Conservation (phyloP, 495 filamentous ascomycete species). For the Aspergillus leporis region DNA sequence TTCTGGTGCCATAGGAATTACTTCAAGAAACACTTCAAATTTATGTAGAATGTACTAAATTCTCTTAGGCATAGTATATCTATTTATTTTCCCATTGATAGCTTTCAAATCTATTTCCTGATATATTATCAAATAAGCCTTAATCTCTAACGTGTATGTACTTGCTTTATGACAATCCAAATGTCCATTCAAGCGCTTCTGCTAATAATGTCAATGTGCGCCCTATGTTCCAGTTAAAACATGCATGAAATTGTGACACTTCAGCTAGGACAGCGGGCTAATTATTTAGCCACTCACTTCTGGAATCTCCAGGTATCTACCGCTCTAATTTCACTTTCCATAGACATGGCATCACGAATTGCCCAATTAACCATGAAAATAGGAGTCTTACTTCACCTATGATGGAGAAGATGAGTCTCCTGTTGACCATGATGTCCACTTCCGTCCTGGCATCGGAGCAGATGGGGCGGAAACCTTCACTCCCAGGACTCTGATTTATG, state of each 20-base stretch:
- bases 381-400: constrained; percentile 98
- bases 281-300: constrained; percentile 96
- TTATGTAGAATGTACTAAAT: not conserved
- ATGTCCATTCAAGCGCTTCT: not conserved
- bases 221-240: not conserved
- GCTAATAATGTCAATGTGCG: not conserved
- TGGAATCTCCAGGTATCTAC: constrained; percentile 84
- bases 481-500: constrained; percentile 89
- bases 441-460: constrained; percentile 76
- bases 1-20: not conserved
- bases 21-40: not conserved
- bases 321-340: not conserved
- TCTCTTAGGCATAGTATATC: no score
- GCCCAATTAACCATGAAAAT: constrained; percentile 19
- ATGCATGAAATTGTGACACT: constrained; percentile 98
- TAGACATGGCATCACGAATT: not conserved
- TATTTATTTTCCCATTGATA: not conserved
- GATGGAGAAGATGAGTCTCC: constrained; percentile 62
- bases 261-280: constrained; percentile 88
- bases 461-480: constrained; percentile 88
- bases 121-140: no score
- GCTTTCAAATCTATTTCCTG: no score
- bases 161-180: not conserved
- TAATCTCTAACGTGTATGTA: not conserved
- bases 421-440: constrained; percentile 91